Conservation (phyloP, 345 rosid species). For the Dipteronia sinensis region DNA sequence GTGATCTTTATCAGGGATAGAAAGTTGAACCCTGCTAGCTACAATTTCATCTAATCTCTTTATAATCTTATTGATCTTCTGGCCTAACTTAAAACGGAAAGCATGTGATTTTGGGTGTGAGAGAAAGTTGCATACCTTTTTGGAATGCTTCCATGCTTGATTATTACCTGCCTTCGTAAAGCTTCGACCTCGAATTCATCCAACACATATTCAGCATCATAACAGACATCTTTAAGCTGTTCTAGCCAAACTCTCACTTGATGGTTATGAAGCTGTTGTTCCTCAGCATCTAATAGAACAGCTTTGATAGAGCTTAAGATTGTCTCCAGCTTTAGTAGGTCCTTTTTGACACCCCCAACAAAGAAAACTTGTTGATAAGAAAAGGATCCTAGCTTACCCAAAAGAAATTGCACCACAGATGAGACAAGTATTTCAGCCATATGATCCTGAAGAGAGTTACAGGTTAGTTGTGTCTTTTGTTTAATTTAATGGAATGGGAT, state of each 20-base stretch:
- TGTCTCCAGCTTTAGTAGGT: neutral
- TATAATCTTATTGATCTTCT: conserved; percentile 6
- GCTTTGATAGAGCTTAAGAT: conserved; percentile 4
- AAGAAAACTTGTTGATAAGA: neutral
- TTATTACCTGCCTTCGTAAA: neutral
- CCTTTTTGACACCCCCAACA: neutral
- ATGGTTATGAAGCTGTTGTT: neutral
- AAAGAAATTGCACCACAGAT: neutral
- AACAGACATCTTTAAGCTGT: conserved; percentile 19
- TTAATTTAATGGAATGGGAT: too few species aligned
- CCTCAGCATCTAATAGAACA: conserved; percentile 13
- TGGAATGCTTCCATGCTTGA: neutral
- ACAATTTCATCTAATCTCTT: conserved; percentile 4
- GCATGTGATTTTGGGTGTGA: neutral
- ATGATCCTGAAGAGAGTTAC: neutral
- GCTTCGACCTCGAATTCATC: conserved; percentile 13
- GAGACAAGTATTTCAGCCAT: neutral
- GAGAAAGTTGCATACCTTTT: conserved; percentile 9
- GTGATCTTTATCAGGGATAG: neutral
- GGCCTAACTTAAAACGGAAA: conserved; percentile 1
- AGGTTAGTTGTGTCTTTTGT: neutral
- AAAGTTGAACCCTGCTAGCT: neutral
- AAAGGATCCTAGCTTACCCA: neutral
- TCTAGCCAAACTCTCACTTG: conserved; percentile 13
- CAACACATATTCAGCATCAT: conserved; percentile 6